Conservation (phyloP, 2,329 filamentous ascomycete genomes). For the Scolecobasidium constrictum region DNA sequence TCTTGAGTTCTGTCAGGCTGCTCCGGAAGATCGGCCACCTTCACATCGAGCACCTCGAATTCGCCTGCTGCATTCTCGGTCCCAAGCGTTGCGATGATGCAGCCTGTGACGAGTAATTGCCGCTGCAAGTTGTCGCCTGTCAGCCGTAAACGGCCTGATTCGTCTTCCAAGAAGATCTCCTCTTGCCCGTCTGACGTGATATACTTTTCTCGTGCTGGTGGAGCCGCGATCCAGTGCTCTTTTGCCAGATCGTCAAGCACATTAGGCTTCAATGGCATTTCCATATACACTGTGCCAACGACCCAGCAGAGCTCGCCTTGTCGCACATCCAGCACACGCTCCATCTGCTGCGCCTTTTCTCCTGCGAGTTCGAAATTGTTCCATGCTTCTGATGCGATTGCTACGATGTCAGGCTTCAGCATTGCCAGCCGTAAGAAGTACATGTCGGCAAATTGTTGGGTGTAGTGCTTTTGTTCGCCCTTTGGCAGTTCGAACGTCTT, state of each 20-base stretch:
- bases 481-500: conserved; percentile 63
- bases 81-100: conserved; percentile 86
- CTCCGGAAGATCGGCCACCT: conserved; percentile 73
- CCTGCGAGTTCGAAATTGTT: conserved; percentile 63
- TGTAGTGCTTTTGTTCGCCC: conserved; percentile 56
- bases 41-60: conserved; percentile 83
- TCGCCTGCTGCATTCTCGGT: conserved; percentile 88
- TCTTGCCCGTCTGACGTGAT: conserved; percentile 47
- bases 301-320: conserved; percentile 97
- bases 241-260: conserved; percentile 91
- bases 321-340: conserved; percentile 86
- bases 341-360: conserved; percentile 64
- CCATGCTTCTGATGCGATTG: conserved; percentile 66
- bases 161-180: conserved; percentile 82
- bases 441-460: conserved; percentile 95
- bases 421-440: conserved; percentile 87
- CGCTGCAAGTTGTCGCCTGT: conserved; percentile 59
- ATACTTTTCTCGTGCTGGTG: conserved; percentile 68
- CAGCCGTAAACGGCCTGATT: conserved; percentile 77
- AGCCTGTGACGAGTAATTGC: conserved; percentile 76
- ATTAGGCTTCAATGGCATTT: conserved; percentile 91
- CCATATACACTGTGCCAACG: conserved; percentile 89
- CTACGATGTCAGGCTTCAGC: conserved; percentile 74
- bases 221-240: conserved; percentile 87
- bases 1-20: conserved; percentile 56